A percentile compares a stretch with the other conserved stretches of the same genome.
Evolutionary conservation across 2,329 filamentous ascomycete genomes (phyloP).

Genomic region (Plenodomus tracheiphilus): DNA sequence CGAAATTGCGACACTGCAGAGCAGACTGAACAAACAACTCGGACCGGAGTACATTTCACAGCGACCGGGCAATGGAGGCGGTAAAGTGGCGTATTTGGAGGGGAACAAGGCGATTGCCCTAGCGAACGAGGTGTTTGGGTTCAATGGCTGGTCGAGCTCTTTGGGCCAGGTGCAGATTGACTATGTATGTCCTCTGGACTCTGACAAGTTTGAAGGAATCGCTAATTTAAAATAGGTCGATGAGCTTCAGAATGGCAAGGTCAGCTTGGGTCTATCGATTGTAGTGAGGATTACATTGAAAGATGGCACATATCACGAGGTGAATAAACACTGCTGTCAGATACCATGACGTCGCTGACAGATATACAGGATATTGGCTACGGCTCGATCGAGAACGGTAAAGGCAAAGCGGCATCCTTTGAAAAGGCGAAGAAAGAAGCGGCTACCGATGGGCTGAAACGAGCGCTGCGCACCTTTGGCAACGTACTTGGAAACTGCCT

Average conservation of each 20-base stretch:
- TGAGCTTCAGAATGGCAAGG: conserved; percentile 76
- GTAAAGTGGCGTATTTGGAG: conserved; percentile 90
- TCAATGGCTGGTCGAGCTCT: conserved; percentile 97
- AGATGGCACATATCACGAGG: conserved; percentile 94
- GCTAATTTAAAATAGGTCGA: conserved; percentile 61
- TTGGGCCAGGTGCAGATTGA: conserved; percentile 95
- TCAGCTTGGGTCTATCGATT: conserved; percentile 85
- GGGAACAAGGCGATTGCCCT: conserved; percentile 95
- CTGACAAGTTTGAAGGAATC: not conserved
- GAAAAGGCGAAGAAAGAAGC: conserved; percentile 99
- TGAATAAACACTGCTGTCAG: conserved; percentile 23
- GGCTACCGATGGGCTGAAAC: conserved; percentile 90
- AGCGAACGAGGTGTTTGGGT: conserved; percentile 93
- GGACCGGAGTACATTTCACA: conserved; percentile 95
- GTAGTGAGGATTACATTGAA: conserved; percentile 87
- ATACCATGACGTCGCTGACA: conserved; percentile 7
- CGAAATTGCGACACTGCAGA: conserved; percentile 86
- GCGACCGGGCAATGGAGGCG: conserved; percentile 77
- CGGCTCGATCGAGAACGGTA: conserved; percentile 93
- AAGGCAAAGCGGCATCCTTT: conserved; percentile 92
- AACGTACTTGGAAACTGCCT: conserved; percentile 98
- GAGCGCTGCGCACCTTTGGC: conserved; percentile 86
- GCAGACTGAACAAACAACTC: conserved; percentile 86
- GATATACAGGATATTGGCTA: conserved; percentile 80
- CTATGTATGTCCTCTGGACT: conserved; percentile 61